Evolutionary conservation across 2,329 filamentous ascomycete genomes (phyloP).

Genomic region (Calycina marina): DNA sequence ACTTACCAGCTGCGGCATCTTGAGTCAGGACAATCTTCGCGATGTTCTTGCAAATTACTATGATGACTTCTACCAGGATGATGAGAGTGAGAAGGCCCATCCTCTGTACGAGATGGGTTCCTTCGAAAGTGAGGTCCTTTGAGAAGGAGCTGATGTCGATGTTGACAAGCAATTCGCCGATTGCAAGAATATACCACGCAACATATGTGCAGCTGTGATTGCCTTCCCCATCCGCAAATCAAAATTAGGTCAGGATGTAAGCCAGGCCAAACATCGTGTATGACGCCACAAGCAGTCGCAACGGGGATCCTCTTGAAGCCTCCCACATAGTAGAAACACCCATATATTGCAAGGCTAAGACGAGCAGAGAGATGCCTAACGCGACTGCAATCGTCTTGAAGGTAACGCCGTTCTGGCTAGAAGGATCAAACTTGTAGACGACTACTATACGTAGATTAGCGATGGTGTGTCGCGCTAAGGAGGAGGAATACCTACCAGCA

Average conservation of each 20-base stretch:
- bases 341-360: neutral
- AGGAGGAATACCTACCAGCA: constrained; percentile 22
- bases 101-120: constrained; percentile 41
- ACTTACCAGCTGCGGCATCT: no score
- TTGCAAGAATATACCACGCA: constrained; percentile 13
- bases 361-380: constrained; percentile 2
- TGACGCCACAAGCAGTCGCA: constrained; percentile 6
- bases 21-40: constrained; percentile 2
- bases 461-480: no score
- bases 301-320: constrained; percentile 3
- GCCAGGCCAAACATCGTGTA: neutral
- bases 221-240: constrained; percentile 2
- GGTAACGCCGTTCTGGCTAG: constrained; percentile 3
- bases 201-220: constrained; percentile 4
- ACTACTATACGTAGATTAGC: constrained; percentile 23
- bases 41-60: constrained; percentile 14
- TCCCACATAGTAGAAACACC: neutral
- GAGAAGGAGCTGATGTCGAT: constrained; percentile 12
- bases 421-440: constrained; percentile 27
- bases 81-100: constrained; percentile 44
- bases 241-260: neutral
- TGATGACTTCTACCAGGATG: constrained; percentile 24
- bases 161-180: constrained; percentile 13
- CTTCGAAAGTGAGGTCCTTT: constrained; percentile 34
- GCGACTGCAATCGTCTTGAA: constrained; percentile 14